Percentiles rank a stretch among this genome's conserved stretches.
Evolutionary conservation across 768 basidiomycete species (phyloP).

Genomic region (Suillus americanus): DNA sequence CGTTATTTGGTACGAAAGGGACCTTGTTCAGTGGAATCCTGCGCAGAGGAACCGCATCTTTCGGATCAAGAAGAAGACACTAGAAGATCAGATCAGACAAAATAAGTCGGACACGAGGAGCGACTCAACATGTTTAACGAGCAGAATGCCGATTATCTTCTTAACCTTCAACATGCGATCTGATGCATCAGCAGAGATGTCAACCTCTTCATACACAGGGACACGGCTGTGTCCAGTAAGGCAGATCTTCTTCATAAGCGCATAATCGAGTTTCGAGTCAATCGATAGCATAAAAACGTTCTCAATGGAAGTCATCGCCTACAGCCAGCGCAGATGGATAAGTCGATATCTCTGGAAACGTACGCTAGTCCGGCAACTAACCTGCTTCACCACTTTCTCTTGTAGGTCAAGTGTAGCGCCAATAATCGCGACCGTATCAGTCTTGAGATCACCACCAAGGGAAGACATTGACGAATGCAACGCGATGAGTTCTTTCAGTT

Average conservation of each 20-base stretch:
- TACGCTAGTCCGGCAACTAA: slow-evolving; percentile 16
- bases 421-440: slow-evolving; percentile 86
- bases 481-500: slow-evolving; percentile 88
- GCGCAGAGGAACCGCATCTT: slow-evolving; percentile 82
- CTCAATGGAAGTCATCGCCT: slow-evolving; percentile 82
- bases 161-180: slow-evolving; percentile 56
- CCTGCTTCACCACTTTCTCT: slow-evolving; percentile 78
- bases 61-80: slow-evolving; percentile 85
- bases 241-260: slow-evolving; percentile 72
- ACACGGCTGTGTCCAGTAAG: slow-evolving; percentile 82
- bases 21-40: slow-evolving; percentile 86
- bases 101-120: neutral
- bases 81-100: slow-evolving; percentile 3
- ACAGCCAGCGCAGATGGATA: neutral
- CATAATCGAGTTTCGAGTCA: slow-evolving; percentile 79
- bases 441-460: slow-evolving; percentile 83
- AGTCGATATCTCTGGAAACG: neutral
- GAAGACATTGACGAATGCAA: slow-evolving; percentile 75
- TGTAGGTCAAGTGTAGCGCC: slow-evolving; percentile 88
- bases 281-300: slow-evolving; percentile 88
- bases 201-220: slow-evolving; percentile 79
- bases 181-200: slow-evolving; percentile 44
- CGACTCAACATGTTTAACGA: slow-evolving; percentile 71
- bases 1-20: slow-evolving; percentile 83
- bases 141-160: slow-evolving; percentile 82